phyloP scores from a whole-genome alignment of 192 early-diverging fungal genomes.

The Umbelopsis vinacea region DNA sequence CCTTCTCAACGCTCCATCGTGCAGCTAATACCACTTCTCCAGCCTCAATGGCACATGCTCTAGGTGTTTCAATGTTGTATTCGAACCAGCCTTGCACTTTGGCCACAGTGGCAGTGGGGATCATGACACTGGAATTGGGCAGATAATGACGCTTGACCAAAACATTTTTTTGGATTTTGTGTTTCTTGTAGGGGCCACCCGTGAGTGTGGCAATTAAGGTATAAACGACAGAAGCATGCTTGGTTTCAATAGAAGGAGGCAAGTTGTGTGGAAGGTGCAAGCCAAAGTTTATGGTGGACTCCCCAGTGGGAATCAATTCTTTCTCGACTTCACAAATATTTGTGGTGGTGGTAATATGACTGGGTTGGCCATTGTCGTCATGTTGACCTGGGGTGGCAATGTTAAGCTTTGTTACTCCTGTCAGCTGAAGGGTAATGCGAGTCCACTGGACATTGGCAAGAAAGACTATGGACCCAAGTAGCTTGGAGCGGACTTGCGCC shows the following conservation, averaged over 20 bases:
- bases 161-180: conserved; percentile 34
- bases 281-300: conserved; percentile 37
- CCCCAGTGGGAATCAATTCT: conserved; percentile 40
- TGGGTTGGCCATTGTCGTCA: conserved; percentile 9
- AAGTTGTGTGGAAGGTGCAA: conserved; percentile 40
- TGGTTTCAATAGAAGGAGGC: conserved; percentile 34
- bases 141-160: conserved; percentile 37
- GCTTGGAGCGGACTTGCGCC: conserved; percentile 37
- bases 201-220: conserved; percentile 38
- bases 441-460: conserved; percentile 41
- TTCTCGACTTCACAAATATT: conserved; percentile 42
- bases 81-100: conserved; percentile 42
- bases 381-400: conserved; percentile 22
- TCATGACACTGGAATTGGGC: conserved; percentile 39
- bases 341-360: conserved; percentile 21
- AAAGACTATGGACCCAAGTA: conserved; percentile 35
- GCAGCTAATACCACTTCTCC: conserved; percentile 39
- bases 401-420: conserved; percentile 33
- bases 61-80: conserved; percentile 38
- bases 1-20: conserved; percentile 45
- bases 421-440: conserved; percentile 35
- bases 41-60: conserved; percentile 38
- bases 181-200: conserved; percentile 40
- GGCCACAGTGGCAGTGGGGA: conserved; percentile 31
- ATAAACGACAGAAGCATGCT: conserved; percentile 40